A percentile compares a stretch with the other conserved stretches of the same genome.
Evolutionary conservation across 345 rosid genomes (phyloP).

Genomic region (Balakata baccata): DNA sequence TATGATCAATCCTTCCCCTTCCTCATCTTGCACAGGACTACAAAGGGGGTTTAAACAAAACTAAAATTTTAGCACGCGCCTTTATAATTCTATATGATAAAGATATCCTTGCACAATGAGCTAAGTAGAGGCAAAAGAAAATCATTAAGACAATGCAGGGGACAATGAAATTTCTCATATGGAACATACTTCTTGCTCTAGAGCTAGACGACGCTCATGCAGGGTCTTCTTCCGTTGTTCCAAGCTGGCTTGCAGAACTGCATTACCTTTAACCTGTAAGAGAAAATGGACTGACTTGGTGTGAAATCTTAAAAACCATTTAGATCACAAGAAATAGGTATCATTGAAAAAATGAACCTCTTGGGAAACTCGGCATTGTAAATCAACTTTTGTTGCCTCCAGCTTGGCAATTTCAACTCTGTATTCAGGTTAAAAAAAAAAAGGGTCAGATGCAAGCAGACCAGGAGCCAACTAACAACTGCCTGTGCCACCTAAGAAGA

Average conservation of each 20-base stretch:
- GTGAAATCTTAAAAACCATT: slow-evolving; percentile 9
- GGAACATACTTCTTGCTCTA: slow-evolving; percentile 69
- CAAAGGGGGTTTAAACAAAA: neutral
- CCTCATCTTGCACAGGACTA: neutral
- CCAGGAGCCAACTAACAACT: neutral
- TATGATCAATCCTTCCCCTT: neutral
- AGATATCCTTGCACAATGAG: slow-evolving; percentile 13
- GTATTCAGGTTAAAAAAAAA: neutral
- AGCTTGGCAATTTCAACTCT: slow-evolving; percentile 73
- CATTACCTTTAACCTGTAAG: slow-evolving; percentile 59
- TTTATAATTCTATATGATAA: neutral
- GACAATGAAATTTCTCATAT: neutral
- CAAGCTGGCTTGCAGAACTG: slow-evolving; percentile 52
- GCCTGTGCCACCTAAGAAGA: neutral
- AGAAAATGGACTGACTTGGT: slow-evolving; percentile 2
- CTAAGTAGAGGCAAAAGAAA: neutral
- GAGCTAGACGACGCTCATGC: slow-evolving; percentile 61
- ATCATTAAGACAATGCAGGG: slow-evolving; percentile 5
- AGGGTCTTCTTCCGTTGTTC: slow-evolving; percentile 62
- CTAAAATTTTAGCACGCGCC: neutral
- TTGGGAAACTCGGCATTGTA: slow-evolving; percentile 58
- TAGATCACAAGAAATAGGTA: slow-evolving; percentile 8
- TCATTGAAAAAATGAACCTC: slow-evolving; percentile 47
- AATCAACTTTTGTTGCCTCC: slow-evolving; percentile 55
- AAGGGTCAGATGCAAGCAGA: neutral